Evolutionary conservation across 1,284 basidiomycete genomes (phyloP).

Genomic region (Cutaneotrichosporon spelunceum): DNA sequence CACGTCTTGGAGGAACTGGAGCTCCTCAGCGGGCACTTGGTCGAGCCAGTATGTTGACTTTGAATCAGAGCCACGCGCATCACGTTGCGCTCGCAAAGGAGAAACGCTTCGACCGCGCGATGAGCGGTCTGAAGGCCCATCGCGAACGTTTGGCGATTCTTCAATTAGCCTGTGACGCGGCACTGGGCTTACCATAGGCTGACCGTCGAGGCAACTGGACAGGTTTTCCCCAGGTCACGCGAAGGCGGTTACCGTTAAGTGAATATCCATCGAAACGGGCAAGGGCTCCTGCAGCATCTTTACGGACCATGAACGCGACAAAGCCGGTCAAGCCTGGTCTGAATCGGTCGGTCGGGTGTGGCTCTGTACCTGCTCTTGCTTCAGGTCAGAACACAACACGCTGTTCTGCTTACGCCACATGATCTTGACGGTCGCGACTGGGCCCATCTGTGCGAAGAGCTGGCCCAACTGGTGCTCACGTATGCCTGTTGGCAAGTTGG

Average conservation of each 20-base stretch:
- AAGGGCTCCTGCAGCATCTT: constrained; percentile 81
- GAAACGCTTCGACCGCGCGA: constrained; percentile 6
- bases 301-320: constrained; percentile 89
- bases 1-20: constrained; percentile 77
- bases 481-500: constrained; percentile 67
- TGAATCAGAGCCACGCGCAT: neutral
- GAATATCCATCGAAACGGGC: constrained; percentile 84
- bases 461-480: constrained; percentile 77
- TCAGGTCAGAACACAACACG: neutral
- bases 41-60: constrained; percentile 35
- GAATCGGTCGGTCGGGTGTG: constrained; percentile 49
- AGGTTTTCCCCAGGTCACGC: constrained; percentile 93
- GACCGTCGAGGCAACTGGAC: constrained; percentile 77
- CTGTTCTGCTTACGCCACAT: constrained; percentile 78
- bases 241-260: constrained; percentile 80
- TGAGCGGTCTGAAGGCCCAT: constrained; percentile 12
- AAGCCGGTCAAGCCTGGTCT: constrained; percentile 83
- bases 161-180: neutral
- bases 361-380: neutral
- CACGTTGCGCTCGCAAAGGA: neutral
- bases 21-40: constrained; percentile 67
- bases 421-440: constrained; percentile 66
- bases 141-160: neutral
- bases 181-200: constrained; percentile 62
- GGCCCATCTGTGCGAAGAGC: constrained; percentile 68